phyloP scores from a whole-genome alignment of 164 flowering plant genomes.

The Chloranthus sessilifolius region DNA sequence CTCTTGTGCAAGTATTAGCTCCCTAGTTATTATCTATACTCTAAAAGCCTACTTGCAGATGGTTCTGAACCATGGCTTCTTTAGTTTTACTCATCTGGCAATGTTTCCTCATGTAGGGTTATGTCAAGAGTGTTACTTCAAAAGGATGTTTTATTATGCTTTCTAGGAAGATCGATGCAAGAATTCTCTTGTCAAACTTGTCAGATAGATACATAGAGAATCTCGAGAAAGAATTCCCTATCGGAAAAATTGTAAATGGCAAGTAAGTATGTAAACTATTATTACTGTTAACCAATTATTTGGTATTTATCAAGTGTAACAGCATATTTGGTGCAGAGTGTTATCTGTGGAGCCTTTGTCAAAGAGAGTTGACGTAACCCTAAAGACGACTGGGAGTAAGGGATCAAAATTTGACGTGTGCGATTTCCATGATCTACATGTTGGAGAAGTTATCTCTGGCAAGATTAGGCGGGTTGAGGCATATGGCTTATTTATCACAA shows the following conservation, averaged over 20 bases:
- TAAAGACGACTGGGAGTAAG: slow-evolving; percentile 32
- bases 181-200: slow-evolving; percentile 77
- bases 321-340: slow-evolving; percentile 48
- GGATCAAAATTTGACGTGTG: slow-evolving; percentile 29
- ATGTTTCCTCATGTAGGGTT: slow-evolving; percentile 44
- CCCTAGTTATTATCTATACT: no score
- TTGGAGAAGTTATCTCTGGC: slow-evolving; percentile 71
- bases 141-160: slow-evolving; percentile 91
- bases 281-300: not conserved
- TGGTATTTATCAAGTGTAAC: slow-evolving; percentile 2
- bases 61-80: no score
- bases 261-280: slow-evolving; percentile 34
- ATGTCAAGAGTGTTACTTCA: slow-evolving; percentile 67
- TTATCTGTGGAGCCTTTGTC: slow-evolving; percentile 82
- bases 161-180: slow-evolving; percentile 88
- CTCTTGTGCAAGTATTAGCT: no score
- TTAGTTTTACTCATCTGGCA: not conserved
- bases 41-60: no score
- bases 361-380: slow-evolving; percentile 74
- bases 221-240: slow-evolving; percentile 71
- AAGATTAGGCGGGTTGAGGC: slow-evolving; percentile 62
- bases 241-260: slow-evolving; percentile 77
- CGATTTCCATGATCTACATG: slow-evolving; percentile 39
- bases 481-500: slow-evolving; percentile 79
- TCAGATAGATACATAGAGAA: slow-evolving; percentile 61